These are phyloP conservation scores for Vicia villosa DNA, from an alignment of 306 rosid species.

Conservation along the genomic window DNA sequence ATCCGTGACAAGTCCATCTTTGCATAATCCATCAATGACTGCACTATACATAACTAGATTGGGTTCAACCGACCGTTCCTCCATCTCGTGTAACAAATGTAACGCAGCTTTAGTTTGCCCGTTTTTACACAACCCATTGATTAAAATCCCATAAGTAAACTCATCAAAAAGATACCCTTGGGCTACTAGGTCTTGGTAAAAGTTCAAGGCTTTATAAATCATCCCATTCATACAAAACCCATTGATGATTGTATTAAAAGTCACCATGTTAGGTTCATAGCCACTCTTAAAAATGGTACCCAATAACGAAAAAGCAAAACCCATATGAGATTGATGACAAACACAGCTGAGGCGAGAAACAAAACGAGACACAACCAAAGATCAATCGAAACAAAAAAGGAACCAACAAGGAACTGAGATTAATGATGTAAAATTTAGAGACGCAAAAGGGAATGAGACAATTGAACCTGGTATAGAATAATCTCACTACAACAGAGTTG, in stretches of 20 bases:
- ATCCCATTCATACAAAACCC: constrained; percentile 41
- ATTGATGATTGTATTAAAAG: constrained; percentile 40
- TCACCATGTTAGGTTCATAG: constrained; percentile 30
- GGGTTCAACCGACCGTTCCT: constrained; percentile 7
- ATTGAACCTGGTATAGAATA: too few species aligned
- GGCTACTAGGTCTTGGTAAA: constrained; percentile 10
- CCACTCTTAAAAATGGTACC: constrained; percentile 44
- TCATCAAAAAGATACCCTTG: constrained; percentile 37
- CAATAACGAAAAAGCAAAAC: constrained; percentile 41
- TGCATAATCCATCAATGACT: constrained; percentile 44
- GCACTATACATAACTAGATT: constrained; percentile 36
- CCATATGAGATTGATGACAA: constrained; percentile 33
- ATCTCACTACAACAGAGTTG: too few species aligned
- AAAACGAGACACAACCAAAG: too few species aligned
- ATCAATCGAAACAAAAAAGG: too few species aligned
- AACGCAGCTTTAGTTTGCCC: constrained; percentile 39
- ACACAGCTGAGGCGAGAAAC: too few species aligned
- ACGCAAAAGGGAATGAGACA: too few species aligned
- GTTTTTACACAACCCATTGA: constrained; percentile 40
- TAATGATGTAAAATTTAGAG: too few species aligned
- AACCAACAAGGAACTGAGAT: too few species aligned
- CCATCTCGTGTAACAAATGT: constrained; percentile 33
- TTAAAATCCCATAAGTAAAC: constrained; percentile 40
- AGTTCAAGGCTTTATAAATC: constrained; percentile 28
- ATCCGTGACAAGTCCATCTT: constrained; percentile 37